Evolutionary conservation across 768 basidiomycete species (phyloP), one percentile per base, ranked within the genome.

Genomic region (Mycena leptocephala): DNA sequence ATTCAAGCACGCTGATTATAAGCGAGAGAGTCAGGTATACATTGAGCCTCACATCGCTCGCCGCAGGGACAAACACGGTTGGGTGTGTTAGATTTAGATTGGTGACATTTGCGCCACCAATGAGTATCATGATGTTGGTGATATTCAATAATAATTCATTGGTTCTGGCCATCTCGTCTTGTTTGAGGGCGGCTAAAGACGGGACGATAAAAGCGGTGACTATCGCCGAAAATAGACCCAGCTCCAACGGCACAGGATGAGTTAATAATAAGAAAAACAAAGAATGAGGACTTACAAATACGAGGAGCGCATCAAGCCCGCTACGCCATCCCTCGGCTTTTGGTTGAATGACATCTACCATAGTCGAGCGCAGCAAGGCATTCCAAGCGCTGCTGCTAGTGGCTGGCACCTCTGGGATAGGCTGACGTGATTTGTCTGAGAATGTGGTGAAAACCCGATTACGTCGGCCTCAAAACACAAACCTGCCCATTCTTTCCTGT

Each of bases 151-250:
- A 26, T 16, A 78, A 9, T 18, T 70, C 76, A 48, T 78, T 78
- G 5, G 73, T 78, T 56, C 69, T 46, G 30, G 48, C 65, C 5
- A 46, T 41, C 37, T 77, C 53, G 46, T 77, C 72, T 14, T 55
- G 61, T n/a, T 72, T 61, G 53, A 80, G 68, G 6, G 39, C 51
- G 3, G 37, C 48, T 6, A 78, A 61, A 18, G 79, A 78, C 20
- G 68, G 75, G 5, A 80, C 61, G 24, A 79, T 70, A 48, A 80
- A 80, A 1, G 79, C 77, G 7, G 79, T 80, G 7, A 80, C 61
- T 11, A 80, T 80, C 3, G 75, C 79, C 5, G 79, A 80, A 37
- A 80, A 80, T n/a, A 80, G 51, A 46, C 79, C 79, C 6, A 80
- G 58, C 79, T 80, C 46, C 1, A 37, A 5, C 16, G 5, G 32